Conservation (phyloP, 2,329 filamentous ascomycete species). For the Colletotrichum tofieldiae region DNA sequence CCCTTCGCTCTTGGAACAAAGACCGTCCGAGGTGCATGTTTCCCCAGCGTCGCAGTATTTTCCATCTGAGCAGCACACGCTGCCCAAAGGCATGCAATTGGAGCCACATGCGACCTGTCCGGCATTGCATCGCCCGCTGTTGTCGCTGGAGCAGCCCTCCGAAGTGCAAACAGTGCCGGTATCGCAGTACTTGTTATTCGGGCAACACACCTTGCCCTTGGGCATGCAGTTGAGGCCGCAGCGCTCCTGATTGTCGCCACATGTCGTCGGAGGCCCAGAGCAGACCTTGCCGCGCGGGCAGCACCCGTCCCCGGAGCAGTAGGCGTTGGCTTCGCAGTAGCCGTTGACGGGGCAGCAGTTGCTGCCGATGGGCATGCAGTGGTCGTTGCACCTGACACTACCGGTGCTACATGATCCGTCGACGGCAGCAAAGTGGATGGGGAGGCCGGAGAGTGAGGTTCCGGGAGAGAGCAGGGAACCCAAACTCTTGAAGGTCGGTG, state of each 20-base stretch:
- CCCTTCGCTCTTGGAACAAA: not conserved
- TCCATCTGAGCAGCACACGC: constrained; percentile 50
- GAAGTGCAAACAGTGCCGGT: constrained; percentile 49
- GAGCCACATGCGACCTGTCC: constrained; percentile 48
- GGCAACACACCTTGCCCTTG: not conserved
- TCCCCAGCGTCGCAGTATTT: constrained; percentile 52
- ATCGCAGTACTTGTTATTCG: constrained; percentile 48
- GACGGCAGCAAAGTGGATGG: not conserved
- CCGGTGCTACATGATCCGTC: not conserved
- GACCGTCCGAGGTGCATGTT: constrained; percentile 44
- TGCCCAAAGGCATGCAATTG: constrained; percentile 52
- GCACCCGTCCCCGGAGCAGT: constrained; percentile 4
- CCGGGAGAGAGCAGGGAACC: not conserved
- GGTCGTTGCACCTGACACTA: not conserved
- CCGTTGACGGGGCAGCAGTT: constrained; percentile 1
- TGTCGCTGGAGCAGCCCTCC: constrained; percentile 51
- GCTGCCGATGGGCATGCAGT: constrained; percentile 1
- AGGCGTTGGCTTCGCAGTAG: not conserved
- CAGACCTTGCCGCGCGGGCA: constrained; percentile 8
- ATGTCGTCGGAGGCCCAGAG: not conserved
- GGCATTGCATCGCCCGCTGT: constrained; percentile 45
- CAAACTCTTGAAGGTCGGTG: not conserved
- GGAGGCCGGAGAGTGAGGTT: not conserved
- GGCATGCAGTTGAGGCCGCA: constrained; percentile 9
- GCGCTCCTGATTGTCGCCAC: not conserved